These are phyloP conservation scores for Ophiobolus disseminans DNA, from an alignment of 2,329 filamentous ascomycete genomes.

Conservation along the genomic window DNA sequence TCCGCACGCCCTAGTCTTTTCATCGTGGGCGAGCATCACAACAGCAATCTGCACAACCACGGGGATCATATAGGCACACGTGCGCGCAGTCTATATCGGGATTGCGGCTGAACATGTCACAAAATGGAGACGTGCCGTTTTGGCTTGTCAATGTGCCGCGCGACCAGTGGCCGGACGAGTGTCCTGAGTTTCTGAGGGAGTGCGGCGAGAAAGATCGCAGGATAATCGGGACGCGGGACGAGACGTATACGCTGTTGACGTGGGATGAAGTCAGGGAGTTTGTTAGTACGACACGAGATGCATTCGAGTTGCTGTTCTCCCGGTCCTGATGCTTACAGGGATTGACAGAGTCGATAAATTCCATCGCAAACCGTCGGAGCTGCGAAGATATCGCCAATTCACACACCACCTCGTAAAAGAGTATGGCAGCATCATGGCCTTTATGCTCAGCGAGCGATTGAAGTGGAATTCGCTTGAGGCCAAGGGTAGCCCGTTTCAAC, in stretches of 20 bases:
- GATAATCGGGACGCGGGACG: constrained; percentile 75
- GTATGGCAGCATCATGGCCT: constrained; percentile 80
- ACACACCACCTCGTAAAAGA: constrained; percentile 67
- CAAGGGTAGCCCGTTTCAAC: constrained; percentile 52
- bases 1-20: constrained; percentile 1
- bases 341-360: constrained; percentile 78
- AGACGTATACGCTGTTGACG: constrained; percentile 65
- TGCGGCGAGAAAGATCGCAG: constrained; percentile 70
- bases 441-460: constrained; percentile 74
- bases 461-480: constrained; percentile 65
- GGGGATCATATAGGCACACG: no score
- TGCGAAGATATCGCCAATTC: constrained; percentile 79
- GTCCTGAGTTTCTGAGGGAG: constrained; percentile 73
- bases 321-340: constrained; percentile 39
- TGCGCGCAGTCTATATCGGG: no score
- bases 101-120: constrained; percentile 31
- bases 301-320: neutral
- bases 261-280: constrained; percentile 75
- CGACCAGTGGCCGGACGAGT: constrained; percentile 67
- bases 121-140: constrained; percentile 62
- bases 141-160: constrained; percentile 83
- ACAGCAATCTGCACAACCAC: constrained; percentile 2
- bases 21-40: neutral
- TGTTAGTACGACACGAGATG: constrained; percentile 42
- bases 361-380: constrained; percentile 75